These are phyloP conservation scores for Colletotrichum sp. DNA, from an alignment of 2,329 filamentous ascomycete species.

Conservation along the genomic window DNA sequence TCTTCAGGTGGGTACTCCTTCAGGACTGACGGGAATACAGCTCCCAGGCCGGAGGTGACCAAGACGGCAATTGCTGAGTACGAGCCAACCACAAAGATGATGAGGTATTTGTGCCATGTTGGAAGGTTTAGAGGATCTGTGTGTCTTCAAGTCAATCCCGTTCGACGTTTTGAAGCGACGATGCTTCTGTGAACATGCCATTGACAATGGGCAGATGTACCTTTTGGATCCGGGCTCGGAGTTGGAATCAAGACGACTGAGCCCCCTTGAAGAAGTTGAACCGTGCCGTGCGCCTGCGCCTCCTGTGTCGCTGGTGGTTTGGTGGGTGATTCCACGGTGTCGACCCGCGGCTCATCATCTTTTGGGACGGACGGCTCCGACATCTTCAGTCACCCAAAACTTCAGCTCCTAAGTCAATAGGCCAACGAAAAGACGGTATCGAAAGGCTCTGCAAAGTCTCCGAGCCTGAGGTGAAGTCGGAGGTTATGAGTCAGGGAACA, in stretches of 20 bases:
- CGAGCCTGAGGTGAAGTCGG: neutral
- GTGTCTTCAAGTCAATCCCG: neutral
- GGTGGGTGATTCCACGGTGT: neutral
- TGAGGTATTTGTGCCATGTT: conserved; percentile 25
- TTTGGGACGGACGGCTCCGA: neutral
- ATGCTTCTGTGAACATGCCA: neutral
- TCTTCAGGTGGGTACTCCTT: conserved; percentile 17
- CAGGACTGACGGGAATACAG: conserved; percentile 19
- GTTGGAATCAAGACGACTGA: conserved; percentile 27
- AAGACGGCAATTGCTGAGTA: conserved; percentile 19
- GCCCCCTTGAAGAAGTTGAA: neutral
- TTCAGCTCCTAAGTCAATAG: neutral
- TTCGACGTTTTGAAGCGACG: neutral
- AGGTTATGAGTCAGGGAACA: neutral
- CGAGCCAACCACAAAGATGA: conserved; percentile 24
- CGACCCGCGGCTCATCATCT: neutral
- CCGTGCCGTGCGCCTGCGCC: neutral
- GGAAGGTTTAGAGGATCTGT: conserved; percentile 30
- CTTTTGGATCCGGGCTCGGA: conserved; percentile 26
- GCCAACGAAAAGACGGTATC: neutral
- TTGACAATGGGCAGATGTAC: neutral
- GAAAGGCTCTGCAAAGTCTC: neutral
- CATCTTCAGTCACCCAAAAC: neutral
- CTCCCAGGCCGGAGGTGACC: conserved; percentile 22
- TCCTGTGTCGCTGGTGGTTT: neutral